Evolutionary conservation across 495 filamentous ascomycete genomes (phyloP), one percentile per base, ranked within the genome.

Genomic region (Tuber borchii): DNA sequence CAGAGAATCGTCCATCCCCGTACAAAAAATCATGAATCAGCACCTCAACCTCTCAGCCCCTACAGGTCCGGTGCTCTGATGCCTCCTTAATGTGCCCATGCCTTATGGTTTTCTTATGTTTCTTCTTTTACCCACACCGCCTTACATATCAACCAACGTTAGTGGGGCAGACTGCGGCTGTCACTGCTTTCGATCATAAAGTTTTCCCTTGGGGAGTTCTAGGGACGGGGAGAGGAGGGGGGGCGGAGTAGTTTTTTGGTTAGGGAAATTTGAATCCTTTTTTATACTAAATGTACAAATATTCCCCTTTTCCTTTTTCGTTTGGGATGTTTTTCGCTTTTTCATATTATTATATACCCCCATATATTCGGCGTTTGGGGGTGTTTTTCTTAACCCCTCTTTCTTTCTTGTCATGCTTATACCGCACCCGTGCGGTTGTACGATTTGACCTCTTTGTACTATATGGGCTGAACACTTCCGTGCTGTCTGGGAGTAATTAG

Each of bases 261-360:
- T 7, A 17, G 4, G 56, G 56, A 34, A 31, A 65, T 14, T 14
- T 14, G 56, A 34, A 14, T 34, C 56, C 56, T 34, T 31, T 65
- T 31, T 65, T 65, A 65, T 34, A 34, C 16, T 65, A 34, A 65
- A 65, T 65, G 56, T 65, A 65, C 56, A 65, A 26, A 65, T 65
- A 26, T 65, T 65, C 34, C 34, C 34, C 31, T 16, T 65, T 31
- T 34, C 56, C 56, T 31, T 31, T 65, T 34, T 17, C 26, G 2
- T 65, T 65, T 34, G 26, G 26, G 56, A 31, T 65, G 56, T 31
- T 31, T 65, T 65, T 34, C 26, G 26, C 26, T 31, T 34, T 65
- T 65, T 19, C 14, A 5, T 65, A 65, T 65, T 31, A 65, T 17
- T 34, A 16, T 65, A 65, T 65, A 31, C 26, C 16, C 16, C 12